Conservation (phyloP, 352 stramenopile genomes). For the Pythium scleroteichum region DNA sequence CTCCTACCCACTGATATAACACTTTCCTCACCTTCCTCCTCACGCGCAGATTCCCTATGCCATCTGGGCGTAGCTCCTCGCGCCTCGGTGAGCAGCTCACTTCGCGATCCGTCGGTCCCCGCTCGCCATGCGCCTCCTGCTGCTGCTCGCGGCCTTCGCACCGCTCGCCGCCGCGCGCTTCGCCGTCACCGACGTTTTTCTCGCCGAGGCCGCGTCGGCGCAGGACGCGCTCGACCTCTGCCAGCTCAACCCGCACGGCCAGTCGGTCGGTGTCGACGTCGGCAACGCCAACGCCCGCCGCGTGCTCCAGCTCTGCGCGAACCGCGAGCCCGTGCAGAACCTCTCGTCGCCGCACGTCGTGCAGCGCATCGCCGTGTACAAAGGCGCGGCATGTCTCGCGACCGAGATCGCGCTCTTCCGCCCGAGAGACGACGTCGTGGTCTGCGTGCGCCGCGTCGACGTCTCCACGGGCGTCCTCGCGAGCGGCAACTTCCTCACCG, state of each 20-base stretch:
- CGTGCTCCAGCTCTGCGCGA: conserved; percentile 29
- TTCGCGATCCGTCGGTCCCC: background rate
- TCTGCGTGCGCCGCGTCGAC: conserved; percentile 9
- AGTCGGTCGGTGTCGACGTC: conserved; percentile 41
- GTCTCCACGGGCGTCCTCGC: conserved; percentile 8
- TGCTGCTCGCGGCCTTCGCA: background rate
- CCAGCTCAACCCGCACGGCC: background rate
- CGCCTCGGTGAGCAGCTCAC: background rate
- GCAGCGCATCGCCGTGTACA: conserved; percentile 23
- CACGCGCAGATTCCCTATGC: too few relatives aligned
- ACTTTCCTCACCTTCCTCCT: too few relatives aligned
- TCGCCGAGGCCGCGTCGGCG: conserved; percentile 14
- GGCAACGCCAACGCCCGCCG: conserved; percentile 12
- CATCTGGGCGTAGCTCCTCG: background rate
- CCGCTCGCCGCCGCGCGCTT: background rate
- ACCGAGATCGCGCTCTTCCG: conserved; percentile 10
- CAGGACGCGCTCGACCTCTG: conserved; percentile 16
- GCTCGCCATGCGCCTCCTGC: background rate
- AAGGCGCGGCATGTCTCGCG: conserved; percentile 11
- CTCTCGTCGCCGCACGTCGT: conserved; percentile 14
- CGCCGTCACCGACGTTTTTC: conserved; percentile 18
- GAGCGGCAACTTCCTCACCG: conserved; percentile 41
- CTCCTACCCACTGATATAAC: too few relatives aligned
- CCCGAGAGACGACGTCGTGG: conserved; percentile 1
- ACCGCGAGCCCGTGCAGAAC: background rate